A percentile compares a stretch with the other conserved stretches of the same genome.
Evolutionary conservation across 805 yeast species (phyloP).

Genomic region (Kazachstania bromeliacearum): DNA sequence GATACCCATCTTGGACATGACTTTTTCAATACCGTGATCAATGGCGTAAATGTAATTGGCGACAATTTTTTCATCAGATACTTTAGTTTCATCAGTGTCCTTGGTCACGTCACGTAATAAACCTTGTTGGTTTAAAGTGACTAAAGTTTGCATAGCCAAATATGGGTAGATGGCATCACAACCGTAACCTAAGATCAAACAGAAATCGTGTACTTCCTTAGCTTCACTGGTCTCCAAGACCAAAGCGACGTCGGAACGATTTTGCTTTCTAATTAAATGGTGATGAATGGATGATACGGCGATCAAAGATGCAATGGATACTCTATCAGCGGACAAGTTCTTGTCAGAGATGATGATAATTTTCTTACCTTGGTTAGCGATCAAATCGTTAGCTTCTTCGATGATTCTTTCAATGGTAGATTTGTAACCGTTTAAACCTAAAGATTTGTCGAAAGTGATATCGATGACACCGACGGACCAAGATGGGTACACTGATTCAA

Average conservation of each 20-base stretch:
- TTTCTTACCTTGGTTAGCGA: slow-evolving; percentile 56
- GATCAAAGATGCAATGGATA: slow-evolving; percentile 77
- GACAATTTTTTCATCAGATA: slow-evolving; percentile 21
- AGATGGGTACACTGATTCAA: slow-evolving; percentile 66
- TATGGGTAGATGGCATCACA: slow-evolving; percentile 95
- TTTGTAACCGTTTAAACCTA: slow-evolving; percentile 80
- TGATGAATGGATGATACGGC: slow-evolving; percentile 98
- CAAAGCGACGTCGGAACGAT: slow-evolving; percentile 89
- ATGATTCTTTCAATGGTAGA: slow-evolving; percentile 80
- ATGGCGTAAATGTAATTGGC: slow-evolving; percentile 75
- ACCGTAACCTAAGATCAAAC: slow-evolving; percentile 93
- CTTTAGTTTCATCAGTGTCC: slow-evolving; percentile 48
- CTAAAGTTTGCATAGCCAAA: slow-evolving; percentile 79
- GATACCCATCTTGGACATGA: slow-evolving; percentile 99
- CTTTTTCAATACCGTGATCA: slow-evolving; percentile 88
- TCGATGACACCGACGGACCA: slow-evolving; percentile 82
- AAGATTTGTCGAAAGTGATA: slow-evolving; percentile 75
- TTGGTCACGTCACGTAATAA: slow-evolving; percentile 38
- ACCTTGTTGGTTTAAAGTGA: slow-evolving; percentile 75
- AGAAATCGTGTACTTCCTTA: slow-evolving; percentile 92
- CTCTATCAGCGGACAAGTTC: slow-evolving; percentile 46
- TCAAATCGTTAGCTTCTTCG: slow-evolving; percentile 76
- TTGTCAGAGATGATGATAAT: slow-evolving; percentile 72
- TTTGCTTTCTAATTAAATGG: slow-evolving; percentile 89
- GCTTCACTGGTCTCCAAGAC: slow-evolving; percentile 94